Percentiles rank a stretch among this genome's conserved stretches.
phyloP scores from a whole-genome alignment of 1,139 yeast genomes.

The Cylindricascospora bacillispora region DNA sequence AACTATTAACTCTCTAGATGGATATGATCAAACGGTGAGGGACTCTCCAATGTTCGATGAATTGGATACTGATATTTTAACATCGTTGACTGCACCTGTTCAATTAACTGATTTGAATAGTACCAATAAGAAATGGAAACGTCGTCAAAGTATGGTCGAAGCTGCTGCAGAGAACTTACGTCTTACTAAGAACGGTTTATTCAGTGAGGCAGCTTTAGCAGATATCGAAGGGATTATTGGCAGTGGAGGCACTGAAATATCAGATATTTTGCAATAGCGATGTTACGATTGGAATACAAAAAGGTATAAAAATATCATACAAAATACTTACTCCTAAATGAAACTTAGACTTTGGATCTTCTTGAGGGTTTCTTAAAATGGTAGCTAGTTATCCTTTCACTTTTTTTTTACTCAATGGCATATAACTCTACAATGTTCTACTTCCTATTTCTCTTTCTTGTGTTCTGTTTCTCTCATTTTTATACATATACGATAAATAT shows the following conservation, averaged over 20 bases:
- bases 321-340: too few species aligned
- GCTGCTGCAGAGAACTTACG: constrained; percentile 67
- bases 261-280: too few species aligned
- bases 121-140: constrained; percentile 20
- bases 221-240: constrained; percentile 47
- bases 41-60: constrained; percentile 8
- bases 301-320: too few species aligned
- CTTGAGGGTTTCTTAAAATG: too few species aligned
- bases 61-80: constrained; percentile 22
- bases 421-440: too few species aligned
- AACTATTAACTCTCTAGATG: constrained; percentile 7
- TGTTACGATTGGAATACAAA: too few species aligned
- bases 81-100: constrained; percentile 26
- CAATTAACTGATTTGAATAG: constrained; percentile 14
- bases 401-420: too few species aligned
- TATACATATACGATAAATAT: too few species aligned
- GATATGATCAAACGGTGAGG: neutral
- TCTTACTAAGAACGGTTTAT: constrained; percentile 61
- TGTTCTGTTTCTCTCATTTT: too few species aligned
- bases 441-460: too few species aligned
- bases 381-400: too few species aligned
- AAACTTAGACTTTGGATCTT: too few species aligned
- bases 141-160: constrained; percentile 56
- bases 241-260: constrained; percentile 10
- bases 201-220: constrained; percentile 57